Evolutionary conservation across 495 filamentous ascomycete genomes (phyloP), one percentile per base, ranked within the genome.

Genomic region (Evansstolkia leycettana): DNA sequence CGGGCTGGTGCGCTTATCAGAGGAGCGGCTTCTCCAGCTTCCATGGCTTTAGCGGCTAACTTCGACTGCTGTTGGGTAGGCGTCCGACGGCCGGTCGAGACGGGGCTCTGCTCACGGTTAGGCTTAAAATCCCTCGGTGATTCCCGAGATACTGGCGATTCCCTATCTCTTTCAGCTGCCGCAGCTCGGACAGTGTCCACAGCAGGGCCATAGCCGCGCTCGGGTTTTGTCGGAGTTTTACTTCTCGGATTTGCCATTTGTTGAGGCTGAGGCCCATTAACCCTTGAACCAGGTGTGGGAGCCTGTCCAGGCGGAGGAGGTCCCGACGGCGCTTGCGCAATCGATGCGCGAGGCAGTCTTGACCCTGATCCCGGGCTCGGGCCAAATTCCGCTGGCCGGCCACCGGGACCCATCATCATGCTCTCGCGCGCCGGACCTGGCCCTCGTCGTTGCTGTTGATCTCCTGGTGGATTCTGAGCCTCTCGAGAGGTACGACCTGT

Each of bases 291-390:
- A 12, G 87, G 86, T 17, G 78, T 78, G 0, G 88, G 87, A 12
- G 87, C 76, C 57, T 92, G 85, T 24, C 85, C 83, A 25, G 80
- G 79, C 14, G 88, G 89, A 26, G 88, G 84, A 29, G 89, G 88
- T 10, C 88, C 88, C 26, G 81, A 67, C 2, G 85, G 80, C 7
- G 74, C 76, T 42, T 80, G 76, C 14, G 76, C 75, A 38, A 77
- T 68, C 16, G 80, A 78, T 6, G 79, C 75, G 40, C 84, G 70
- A 16, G 75, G 84, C 45, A 80, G 68, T 42, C 78, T 73, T 39
- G 79, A 83, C 14, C 67, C 71, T 38, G 58, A 64, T 16, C 61
- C 60, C 7, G 50, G 45, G 13, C 53, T 60, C 5, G 45, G 38
- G 12, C 55, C 53, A 18, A 38, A 40, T 6, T 61, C 57, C 26